These are phyloP conservation scores for Cytospora piceicola DNA, from an alignment of 2,329 filamentous ascomycete genomes.

Conservation along the genomic window DNA sequence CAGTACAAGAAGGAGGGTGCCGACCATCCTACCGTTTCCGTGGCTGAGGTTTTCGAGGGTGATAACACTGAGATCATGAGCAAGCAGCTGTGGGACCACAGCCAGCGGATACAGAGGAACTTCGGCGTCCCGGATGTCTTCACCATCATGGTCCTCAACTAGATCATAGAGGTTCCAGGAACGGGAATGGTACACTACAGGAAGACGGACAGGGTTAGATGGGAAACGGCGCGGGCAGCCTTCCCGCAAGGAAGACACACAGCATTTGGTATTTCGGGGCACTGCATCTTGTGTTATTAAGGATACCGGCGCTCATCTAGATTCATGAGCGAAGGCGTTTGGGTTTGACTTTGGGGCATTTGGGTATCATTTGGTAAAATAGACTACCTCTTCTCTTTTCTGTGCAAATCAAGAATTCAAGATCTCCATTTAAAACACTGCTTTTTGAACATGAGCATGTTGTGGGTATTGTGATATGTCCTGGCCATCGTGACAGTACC, in stretches of 20 bases:
- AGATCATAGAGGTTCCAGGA: background rate
- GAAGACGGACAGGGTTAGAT: background rate
- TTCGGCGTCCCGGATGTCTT: constrained; percentile 45
- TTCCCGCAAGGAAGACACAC: background rate
- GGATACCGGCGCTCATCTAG: constrained; percentile 17
- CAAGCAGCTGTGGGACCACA: constrained; percentile 30
- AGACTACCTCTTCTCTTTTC: constrained; percentile 26
- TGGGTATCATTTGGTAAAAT: constrained; percentile 15
- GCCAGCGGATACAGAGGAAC: constrained; percentile 39
- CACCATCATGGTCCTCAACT: constrained; percentile 45
- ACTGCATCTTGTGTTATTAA: background rate
- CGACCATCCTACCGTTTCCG: background rate
- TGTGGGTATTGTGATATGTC: background rate
- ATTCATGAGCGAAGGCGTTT: constrained; percentile 21
- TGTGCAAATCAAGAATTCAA: constrained; percentile 26
- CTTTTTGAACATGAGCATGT: background rate
- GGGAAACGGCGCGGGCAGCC: background rate
- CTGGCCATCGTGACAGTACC: background rate
- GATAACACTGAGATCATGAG: constrained; percentile 34
- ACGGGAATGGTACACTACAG: background rate
- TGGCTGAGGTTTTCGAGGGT: constrained; percentile 28
- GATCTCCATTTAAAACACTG: constrained; percentile 16
- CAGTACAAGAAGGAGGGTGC: background rate
- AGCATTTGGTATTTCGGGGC: background rate
- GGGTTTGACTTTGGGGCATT: constrained; percentile 8